Conservation (phyloP, 2,329 filamentous ascomycete species). For the Trichoderma sp. region DNA sequence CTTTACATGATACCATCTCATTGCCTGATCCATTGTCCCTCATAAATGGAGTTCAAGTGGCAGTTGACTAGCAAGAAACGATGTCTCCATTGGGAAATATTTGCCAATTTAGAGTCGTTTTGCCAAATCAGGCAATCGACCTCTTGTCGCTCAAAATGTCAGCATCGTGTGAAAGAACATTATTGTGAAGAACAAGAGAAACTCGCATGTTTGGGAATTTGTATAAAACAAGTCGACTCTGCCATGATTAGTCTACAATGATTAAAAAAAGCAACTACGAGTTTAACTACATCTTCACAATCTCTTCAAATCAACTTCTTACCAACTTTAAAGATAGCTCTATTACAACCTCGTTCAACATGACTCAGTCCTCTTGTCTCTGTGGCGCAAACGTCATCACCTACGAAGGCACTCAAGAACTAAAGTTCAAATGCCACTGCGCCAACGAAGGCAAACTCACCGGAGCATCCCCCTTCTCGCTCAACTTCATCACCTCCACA, state of each 20-base stretch:
- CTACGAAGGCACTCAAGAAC: not conserved
- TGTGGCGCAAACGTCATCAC: constrained; percentile 10
- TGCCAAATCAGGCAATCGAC: not conserved
- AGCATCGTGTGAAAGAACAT: not conserved
- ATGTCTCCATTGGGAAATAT: not conserved
- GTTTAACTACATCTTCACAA: not conserved
- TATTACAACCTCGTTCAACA: not conserved
- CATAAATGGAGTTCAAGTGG: not conserved
- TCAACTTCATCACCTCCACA: constrained; percentile 9
- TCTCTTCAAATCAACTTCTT: not conserved
- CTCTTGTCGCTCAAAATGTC: not conserved
- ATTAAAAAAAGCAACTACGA: not conserved
- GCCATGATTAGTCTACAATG: not conserved
- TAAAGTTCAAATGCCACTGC: constrained; percentile 7
- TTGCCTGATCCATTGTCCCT: not conserved
- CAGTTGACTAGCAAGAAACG: not conserved
- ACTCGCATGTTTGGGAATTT: not conserved
- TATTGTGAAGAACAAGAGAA: not conserved
- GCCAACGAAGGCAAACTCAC: not conserved
- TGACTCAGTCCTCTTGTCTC: constrained; percentile 5
- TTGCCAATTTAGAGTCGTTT: not conserved
- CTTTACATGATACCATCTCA: not conserved
- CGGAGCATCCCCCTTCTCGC: not conserved
- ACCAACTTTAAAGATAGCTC: not conserved
- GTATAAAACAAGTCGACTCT: not conserved